phyloP scores from a whole-genome alignment of 2,329 filamentous ascomycete genomes.

The Aulographum hederae region DNA sequence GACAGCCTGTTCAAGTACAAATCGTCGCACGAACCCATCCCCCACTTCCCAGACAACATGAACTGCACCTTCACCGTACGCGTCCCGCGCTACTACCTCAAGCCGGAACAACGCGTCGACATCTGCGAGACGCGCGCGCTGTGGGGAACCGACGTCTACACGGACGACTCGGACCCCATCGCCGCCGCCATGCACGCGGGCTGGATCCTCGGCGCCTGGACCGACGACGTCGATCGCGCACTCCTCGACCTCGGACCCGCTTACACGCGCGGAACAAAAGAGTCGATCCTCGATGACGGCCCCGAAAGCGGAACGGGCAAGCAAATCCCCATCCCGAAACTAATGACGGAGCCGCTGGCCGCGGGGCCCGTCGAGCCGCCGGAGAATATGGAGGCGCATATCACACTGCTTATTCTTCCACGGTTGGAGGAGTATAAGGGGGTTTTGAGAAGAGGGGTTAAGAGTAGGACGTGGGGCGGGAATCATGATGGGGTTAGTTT shows the following conservation, averaged over 20 bases:
- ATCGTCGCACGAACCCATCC: slow-evolving; percentile 51
- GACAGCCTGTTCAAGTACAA: slow-evolving; percentile 39
- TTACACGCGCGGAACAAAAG: slow-evolving; percentile 6
- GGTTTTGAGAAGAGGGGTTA: slow-evolving; percentile 61
- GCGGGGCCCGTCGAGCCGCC: slow-evolving; percentile 45
- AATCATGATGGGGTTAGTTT: slow-evolving; percentile 79
- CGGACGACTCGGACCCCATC: slow-evolving; percentile 85
- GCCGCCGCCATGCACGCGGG: slow-evolving; percentile 86
- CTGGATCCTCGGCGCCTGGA: slow-evolving; percentile 81
- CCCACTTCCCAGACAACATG: slow-evolving; percentile 53
- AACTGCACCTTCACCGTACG: slow-evolving; percentile 86
- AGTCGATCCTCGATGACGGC: slow-evolving; percentile 12
- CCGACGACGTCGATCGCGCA: slow-evolving; percentile 52
- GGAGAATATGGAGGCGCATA: slow-evolving; percentile 59
- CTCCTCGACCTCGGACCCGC: slow-evolving; percentile 31
- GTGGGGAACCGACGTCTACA: slow-evolving; percentile 91
- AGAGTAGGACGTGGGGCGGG: slow-evolving; percentile 60
- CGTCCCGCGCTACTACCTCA: slow-evolving; percentile 63
- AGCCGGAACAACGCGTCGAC: slow-evolving; percentile 52
- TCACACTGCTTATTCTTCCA: slow-evolving; percentile 72
- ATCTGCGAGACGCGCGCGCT: slow-evolving; percentile 65
- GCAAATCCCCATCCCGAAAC: slow-evolving; percentile 9
- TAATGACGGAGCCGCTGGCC: slow-evolving; percentile 20
- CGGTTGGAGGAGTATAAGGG: slow-evolving; percentile 58
- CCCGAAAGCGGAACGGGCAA: not conserved